Evolutionary conservation across 2,329 filamentous ascomycete species (phyloP), one percentile per base, ranked within the genome.

Genomic region (Pseudogymnoascus sp.): DNA sequence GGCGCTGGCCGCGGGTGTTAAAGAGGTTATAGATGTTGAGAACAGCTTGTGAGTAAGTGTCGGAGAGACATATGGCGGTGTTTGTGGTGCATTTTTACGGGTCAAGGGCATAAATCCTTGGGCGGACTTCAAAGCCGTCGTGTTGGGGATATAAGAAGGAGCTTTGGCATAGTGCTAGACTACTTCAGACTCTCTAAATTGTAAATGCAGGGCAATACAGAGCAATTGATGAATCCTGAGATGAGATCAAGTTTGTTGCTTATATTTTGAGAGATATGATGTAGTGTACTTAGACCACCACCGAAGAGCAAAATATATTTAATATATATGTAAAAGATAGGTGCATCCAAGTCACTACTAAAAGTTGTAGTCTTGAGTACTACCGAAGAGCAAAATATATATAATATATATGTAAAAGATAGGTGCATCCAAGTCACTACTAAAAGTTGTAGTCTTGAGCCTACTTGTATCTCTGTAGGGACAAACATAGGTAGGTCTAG

Each of bases 21-120:
- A 73, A 65, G 86, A 89, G 72, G 82, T 83, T 10, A 88, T 90
- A 83, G 81, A 85, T 65, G 73, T 89, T 59, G 87, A 90, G 77
- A 75, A 80, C 66, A 69, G 68, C 61, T 69, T 73, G 68, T 72
- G 70, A 65, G 61, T 49, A 45, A 60, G 23, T 52, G 23, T 29
- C 23, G 16, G 31, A 33, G 23, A 29, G 7, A 31, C 43, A 31
- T n/a, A 31, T 16, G 43, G 7, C 16, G 26, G 23, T 52, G n/a
- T 33, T 29, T 52, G 43, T 52, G 43, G 23, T 29, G 43, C 43
- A 31, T 52, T n/a, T 49, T 16, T 29, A n/a, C 21, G 7, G 23
- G 41, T 45, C 23, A 52, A 16, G 14, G 7, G 43, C 14, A 52
- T 52, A 52, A 16, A 16, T 52, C 14, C 14, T 52, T 31, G 14